Conservation (phyloP, 805 yeast genomes). For the Scheffersomyces lignosus region DNA sequence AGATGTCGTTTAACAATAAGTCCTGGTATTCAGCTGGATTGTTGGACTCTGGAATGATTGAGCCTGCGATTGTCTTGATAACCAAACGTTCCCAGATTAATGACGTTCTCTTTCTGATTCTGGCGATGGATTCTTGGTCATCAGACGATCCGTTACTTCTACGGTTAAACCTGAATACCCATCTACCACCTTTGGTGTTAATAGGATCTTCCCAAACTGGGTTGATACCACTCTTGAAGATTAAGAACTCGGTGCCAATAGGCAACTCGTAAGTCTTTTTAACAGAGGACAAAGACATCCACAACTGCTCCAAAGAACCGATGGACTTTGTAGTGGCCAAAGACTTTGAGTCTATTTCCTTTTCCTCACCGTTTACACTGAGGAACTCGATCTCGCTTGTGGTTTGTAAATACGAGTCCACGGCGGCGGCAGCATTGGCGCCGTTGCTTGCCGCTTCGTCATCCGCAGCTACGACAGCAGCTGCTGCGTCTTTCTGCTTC, state of each 20-base stretch:
- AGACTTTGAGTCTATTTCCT: slow-evolving; percentile 10
- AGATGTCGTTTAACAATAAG: slow-evolving; percentile 48
- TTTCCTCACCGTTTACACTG: slow-evolving; percentile 14
- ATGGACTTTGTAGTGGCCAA: slow-evolving; percentile 26
- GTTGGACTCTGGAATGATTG: slow-evolving; percentile 40
- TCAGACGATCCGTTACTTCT: slow-evolving; percentile 16
- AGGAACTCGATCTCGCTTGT: slow-evolving; percentile 45
- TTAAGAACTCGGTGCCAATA: slow-evolving; percentile 52
- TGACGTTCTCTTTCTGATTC: slow-evolving; percentile 34
- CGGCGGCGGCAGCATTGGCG: slow-evolving; percentile 25
- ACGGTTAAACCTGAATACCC: slow-evolving; percentile 55
- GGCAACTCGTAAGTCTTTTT: slow-evolving; percentile 40
- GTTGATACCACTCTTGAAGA: slow-evolving; percentile 58
- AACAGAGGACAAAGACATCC: slow-evolving; percentile 43
- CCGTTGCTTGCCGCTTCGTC: slow-evolving; percentile 10
- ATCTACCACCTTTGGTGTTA: slow-evolving; percentile 61
- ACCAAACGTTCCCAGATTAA: slow-evolving; percentile 59
- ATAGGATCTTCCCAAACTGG: slow-evolving; percentile 72
- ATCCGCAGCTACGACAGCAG: slow-evolving; percentile 11
- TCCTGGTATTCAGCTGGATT: slow-evolving; percentile 35
- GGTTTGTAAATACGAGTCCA: slow-evolving; percentile 47
- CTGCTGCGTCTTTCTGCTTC: slow-evolving; percentile 16
- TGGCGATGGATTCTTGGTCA: slow-evolving; percentile 17
- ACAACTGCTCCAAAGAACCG: slow-evolving; percentile 54
- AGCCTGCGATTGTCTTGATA: slow-evolving; percentile 51